Conservation (phyloP, 2,329 filamentous ascomycete genomes). For the Periconia sp. region DNA sequence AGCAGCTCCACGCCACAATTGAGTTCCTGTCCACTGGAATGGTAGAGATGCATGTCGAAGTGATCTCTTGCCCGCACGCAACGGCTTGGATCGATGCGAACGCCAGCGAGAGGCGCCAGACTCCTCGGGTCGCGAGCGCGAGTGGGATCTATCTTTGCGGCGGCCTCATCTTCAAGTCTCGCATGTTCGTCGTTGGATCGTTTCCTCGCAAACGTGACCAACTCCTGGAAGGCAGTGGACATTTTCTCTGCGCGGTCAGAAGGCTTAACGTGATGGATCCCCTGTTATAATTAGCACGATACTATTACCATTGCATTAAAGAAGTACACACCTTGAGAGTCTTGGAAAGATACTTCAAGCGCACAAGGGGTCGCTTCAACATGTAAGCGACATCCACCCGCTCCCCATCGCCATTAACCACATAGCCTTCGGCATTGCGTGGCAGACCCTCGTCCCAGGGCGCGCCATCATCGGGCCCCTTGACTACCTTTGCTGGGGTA, state of each 20-base stretch:
- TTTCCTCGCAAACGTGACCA: constrained; percentile 76
- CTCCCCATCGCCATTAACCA: constrained; percentile 75
- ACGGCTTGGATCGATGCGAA: constrained; percentile 72
- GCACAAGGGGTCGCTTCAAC: constrained; percentile 82
- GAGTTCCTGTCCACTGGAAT: constrained; percentile 87
- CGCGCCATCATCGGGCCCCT: constrained; percentile 50
- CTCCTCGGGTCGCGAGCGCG: constrained; percentile 78
- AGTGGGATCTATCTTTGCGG: constrained; percentile 77
- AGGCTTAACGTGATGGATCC: constrained; percentile 59
- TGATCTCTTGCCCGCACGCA: constrained; percentile 88
- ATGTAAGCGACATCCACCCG: constrained; percentile 93
- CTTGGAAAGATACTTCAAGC: constrained; percentile 84
- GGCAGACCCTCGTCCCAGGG: constrained; percentile 58
- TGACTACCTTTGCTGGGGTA: constrained; percentile 43
- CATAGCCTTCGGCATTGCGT: constrained; percentile 61
- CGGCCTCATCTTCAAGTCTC: constrained; percentile 81
- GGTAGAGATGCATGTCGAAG: constrained; percentile 80
- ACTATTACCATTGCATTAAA: too few species aligned
- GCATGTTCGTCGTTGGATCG: constrained; percentile 73
- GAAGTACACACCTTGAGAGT: constrained; percentile 66
- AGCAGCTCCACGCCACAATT: constrained; percentile 88
- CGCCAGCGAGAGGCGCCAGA: constrained; percentile 68
- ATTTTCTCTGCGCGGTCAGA: constrained; percentile 62
- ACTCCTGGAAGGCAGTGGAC: constrained; percentile 65
- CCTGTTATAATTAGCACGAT: constrained; percentile 44